A percentile compares a stretch with the other conserved stretches of the same genome.
Conservation (phyloP, 805 yeast species). For the Wickerhamiella occidentalis region DNA sequence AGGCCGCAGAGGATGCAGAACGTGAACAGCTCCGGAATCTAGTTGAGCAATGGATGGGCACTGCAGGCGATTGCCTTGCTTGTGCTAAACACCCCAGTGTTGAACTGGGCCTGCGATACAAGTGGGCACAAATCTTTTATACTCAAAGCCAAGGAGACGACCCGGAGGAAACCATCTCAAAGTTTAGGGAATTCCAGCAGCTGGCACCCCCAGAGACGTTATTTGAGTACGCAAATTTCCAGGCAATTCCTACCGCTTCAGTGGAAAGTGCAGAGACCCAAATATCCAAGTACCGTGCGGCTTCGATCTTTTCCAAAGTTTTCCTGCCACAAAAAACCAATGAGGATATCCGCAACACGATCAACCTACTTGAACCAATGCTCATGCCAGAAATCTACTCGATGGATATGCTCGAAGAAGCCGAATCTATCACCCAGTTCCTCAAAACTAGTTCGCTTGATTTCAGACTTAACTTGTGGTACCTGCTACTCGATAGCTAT, state of each 20-base stretch:
- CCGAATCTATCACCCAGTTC: slow-evolving; percentile 47
- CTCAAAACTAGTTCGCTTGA: slow-evolving; percentile 51
- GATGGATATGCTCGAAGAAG: slow-evolving; percentile 24
- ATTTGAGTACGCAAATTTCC: slow-evolving; percentile 45
- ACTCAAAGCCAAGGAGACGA: slow-evolving; percentile 33
- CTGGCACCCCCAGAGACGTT: slow-evolving; percentile 20
- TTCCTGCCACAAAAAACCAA: slow-evolving; percentile 22
- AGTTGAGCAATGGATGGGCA: slow-evolving; percentile 17
- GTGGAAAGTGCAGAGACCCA: slow-evolving; percentile 42
- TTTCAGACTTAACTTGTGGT: slow-evolving; percentile 65
- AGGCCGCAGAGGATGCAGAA: not conserved
- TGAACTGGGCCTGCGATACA: slow-evolving; percentile 26
- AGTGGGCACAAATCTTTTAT: slow-evolving; percentile 40
- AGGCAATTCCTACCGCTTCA: slow-evolving; percentile 46
- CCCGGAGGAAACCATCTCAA: slow-evolving; percentile 25
- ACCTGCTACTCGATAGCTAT: slow-evolving; percentile 50
- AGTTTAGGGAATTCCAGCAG: slow-evolving; percentile 21
- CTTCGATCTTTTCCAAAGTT: slow-evolving; percentile 48
- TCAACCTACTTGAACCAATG: slow-evolving; percentile 26
- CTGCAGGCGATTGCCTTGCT: slow-evolving; percentile 15
- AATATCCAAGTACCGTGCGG: slow-evolving; percentile 57
- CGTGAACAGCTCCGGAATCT: not conserved
- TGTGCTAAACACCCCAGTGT: not conserved
- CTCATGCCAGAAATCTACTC: slow-evolving; percentile 25
- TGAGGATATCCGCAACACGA: slow-evolving; percentile 13